Evolutionary conservation across 441 rosid genomes (phyloP), one percentile per base, ranked within the genome.

Genomic region (Cnidoscolus chayamansa): DNA sequence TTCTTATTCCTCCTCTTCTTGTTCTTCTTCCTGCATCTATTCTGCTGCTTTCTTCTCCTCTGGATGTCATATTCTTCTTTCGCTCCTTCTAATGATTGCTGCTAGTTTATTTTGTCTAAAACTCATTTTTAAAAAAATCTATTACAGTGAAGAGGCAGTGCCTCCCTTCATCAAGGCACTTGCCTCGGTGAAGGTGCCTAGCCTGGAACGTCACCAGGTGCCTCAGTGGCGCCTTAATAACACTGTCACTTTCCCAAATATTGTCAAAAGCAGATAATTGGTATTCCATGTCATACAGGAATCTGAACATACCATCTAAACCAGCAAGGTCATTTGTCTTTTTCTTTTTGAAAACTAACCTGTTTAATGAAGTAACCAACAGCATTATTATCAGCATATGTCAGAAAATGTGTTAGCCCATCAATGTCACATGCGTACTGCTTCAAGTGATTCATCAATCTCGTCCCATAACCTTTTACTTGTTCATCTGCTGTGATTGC

Each of bases 401-500:
- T 96, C 76, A 96, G 84, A 84, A 96, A 96, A 84, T 96, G 97
- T 8, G 97, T 92, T 37, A 96, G 84, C 76, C 99, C 98, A 86
- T 96, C 99, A 74, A 78, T 90, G 76, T 96, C 96, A 32, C 97
- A 97, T 15, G 98, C 98, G 74, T 96, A 92, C 81, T 93, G 91
- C 81, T 96, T 96, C 83, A 96, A 81, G 86, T 96, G 97, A 88
- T 96, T 96, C 99, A 96, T 96, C 86, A 96, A 81, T 85, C 99
- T 93, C 49, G 99, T 93, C 54, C 99, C 98, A 75, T 93, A 96
- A 74, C 99, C 99, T 85, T 93, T 96, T 43, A 96, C 99, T 93
- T 96, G 99, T 84, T 96, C 99, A 85, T 96, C 99, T 13, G 99
- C 96, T 40, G 97, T 93, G 79, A 96, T 96, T 77, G 99, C 99